These are phyloP conservation scores for Ophiostoma montium DNA, from an alignment of 2,329 filamentous ascomycete species.

Conservation along the genomic window DNA sequence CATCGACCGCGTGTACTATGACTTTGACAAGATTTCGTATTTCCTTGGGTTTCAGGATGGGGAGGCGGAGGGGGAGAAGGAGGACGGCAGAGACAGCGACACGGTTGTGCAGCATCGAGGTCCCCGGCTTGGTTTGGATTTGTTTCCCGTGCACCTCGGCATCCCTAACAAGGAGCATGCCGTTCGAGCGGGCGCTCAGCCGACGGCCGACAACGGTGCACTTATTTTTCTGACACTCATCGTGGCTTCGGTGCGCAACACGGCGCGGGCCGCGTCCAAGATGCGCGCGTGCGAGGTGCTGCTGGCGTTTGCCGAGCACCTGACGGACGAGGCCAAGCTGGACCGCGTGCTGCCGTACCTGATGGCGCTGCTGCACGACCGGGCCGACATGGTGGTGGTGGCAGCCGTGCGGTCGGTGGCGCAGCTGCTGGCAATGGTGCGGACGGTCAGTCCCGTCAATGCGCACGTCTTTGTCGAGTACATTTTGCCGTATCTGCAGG, in stretches of 20 bases:
- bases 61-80: not conserved
- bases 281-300: conserved; percentile 83
- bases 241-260: conserved; percentile 78
- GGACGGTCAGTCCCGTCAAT: conserved; percentile 69
- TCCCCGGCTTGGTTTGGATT: conserved; percentile 40
- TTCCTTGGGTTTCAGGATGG: conserved; percentile 65
- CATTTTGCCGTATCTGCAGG: conserved; percentile 49
- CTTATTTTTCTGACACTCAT: conserved; percentile 84
- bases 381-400: conserved; percentile 70
- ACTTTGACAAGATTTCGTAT: conserved; percentile 96
- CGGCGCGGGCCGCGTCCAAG: conserved; percentile 73
- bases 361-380: conserved; percentile 68
- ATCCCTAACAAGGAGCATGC: conserved; percentile 73
- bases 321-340: conserved; percentile 91
- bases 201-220: conserved; percentile 70
- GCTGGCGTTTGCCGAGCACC: conserved; percentile 74
- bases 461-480: conserved; percentile 57
- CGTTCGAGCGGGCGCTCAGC: conserved; percentile 44
- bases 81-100: not conserved
- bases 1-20: conserved; percentile 82
- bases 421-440: conserved; percentile 75
- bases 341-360: conserved; percentile 87
- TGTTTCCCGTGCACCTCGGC: conserved; percentile 73
- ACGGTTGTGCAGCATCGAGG: no score
- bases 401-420: conserved; percentile 77